Conservation (phyloP, 495 filamentous ascomycete species). For the Lasiosphaeria miniovina region DNA sequence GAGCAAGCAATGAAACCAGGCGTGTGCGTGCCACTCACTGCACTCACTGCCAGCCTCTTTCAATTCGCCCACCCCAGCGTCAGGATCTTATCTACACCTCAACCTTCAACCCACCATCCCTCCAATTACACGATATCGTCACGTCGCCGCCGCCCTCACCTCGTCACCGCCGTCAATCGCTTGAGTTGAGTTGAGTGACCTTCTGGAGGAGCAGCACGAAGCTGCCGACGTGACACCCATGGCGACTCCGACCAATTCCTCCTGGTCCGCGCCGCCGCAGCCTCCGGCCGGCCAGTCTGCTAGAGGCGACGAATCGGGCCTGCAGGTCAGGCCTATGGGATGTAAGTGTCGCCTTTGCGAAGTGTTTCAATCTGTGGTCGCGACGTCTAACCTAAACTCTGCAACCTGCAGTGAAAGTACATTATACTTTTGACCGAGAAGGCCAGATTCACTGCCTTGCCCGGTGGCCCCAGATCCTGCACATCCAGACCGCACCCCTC, state of each 20-base stretch:
- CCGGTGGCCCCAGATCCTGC: slow-evolving; percentile 76
- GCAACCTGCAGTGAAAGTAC: slow-evolving; percentile 72
- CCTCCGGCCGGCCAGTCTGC: slow-evolving; percentile 42
- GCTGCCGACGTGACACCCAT: slow-evolving; percentile 18
- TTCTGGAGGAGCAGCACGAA: slow-evolving; percentile 8
- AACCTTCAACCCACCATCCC: slow-evolving; percentile 11
- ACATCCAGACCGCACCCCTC: slow-evolving; percentile 73
- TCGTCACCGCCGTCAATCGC: slow-evolving; percentile 16
- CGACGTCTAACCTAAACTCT: slow-evolving; percentile 20
- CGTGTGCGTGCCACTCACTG: no score
- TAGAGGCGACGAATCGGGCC: slow-evolving; percentile 41
- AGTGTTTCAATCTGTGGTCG: background rate
- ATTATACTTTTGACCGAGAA: slow-evolving; percentile 92
- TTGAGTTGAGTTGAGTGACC: background rate
- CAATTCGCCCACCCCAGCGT: slow-evolving; percentile 20
- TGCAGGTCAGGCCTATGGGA: slow-evolving; percentile 51
- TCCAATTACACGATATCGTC: background rate
- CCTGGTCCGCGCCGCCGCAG: slow-evolving; percentile 27
- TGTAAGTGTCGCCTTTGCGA: slow-evolving; percentile 36
- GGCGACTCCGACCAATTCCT: slow-evolving; percentile 22
- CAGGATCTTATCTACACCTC: slow-evolving; percentile 14
- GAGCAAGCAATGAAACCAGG: slow-evolving; percentile 25
- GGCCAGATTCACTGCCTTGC: slow-evolving; percentile 89
- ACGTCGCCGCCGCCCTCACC: background rate
- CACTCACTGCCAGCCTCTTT: slow-evolving; percentile 21